Conservation (phyloP, 169 alveolate species). For the Cystoisospora suis region DNA sequence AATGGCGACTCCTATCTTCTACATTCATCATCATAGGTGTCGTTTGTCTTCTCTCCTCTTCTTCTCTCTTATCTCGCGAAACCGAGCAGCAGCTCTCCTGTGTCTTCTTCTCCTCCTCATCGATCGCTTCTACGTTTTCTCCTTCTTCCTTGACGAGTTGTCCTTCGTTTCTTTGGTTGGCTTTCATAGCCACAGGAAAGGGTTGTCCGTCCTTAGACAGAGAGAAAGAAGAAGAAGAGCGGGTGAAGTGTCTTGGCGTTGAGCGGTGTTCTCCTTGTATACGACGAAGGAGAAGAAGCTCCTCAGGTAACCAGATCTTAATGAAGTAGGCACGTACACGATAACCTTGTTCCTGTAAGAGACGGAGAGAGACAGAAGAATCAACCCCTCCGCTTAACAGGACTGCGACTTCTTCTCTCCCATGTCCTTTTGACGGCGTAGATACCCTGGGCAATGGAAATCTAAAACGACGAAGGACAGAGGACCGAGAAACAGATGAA, state of each 20-base stretch:
- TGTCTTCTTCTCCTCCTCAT: not conserved
- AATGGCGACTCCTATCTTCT: too few relatives aligned
- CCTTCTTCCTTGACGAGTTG: too few relatives aligned
- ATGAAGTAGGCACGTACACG: conserved; percentile 73
- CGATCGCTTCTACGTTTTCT: not conserved
- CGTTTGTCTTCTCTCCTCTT: too few relatives aligned
- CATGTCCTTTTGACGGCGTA: not conserved
- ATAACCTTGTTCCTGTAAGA: conserved; percentile 73
- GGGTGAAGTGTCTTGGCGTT: too few relatives aligned
- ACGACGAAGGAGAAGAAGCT: conserved; percentile 19
- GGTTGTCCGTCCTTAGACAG: too few relatives aligned
- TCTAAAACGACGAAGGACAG: not conserved
- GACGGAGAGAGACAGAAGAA: conserved; percentile 75
- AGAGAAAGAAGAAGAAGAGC: too few relatives aligned
- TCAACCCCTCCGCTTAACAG: conserved; percentile 80
- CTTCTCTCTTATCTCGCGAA: too few relatives aligned
- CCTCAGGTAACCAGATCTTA: conserved; percentile 68
- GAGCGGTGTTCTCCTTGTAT: not conserved
- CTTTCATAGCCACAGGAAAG: too few relatives aligned
- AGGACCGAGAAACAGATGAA: not conserved
- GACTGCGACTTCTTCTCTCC: conserved; percentile 66
- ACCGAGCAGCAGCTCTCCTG: conserved; percentile 54
- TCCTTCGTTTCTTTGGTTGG: too few relatives aligned
- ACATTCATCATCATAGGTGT: too few relatives aligned
- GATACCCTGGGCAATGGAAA: not conserved